phyloP scores from a whole-genome alignment of 75 land plant species.

The Sequoiadendron giganteum region DNA sequence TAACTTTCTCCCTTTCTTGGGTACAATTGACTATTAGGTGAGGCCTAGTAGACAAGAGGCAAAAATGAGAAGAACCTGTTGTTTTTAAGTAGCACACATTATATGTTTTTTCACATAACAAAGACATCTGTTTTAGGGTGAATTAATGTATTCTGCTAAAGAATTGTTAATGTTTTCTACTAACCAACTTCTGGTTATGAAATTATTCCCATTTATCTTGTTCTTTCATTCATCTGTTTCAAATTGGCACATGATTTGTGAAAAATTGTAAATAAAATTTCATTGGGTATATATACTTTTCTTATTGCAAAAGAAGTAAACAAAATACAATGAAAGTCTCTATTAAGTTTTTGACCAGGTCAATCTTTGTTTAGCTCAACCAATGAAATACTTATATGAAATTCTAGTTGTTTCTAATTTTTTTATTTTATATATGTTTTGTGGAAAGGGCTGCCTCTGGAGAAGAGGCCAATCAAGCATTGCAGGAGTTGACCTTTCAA shows the following conservation, averaged over 20 bases:
- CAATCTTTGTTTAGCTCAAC: neutral
- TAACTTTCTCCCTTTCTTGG: neutral
- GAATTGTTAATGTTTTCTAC: neutral
- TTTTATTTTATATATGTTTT: neutral
- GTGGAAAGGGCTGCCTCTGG: slow-evolving; percentile 52
- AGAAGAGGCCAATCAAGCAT: slow-evolving; percentile 37
- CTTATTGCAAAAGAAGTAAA: neutral
- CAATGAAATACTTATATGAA: neutral
- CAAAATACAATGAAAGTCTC: neutral
- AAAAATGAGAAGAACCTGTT: neutral
- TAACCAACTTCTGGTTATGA: neutral
- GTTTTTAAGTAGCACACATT: neutral
- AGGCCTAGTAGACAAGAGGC: neutral
- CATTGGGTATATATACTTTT: neutral
- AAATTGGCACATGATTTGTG: neutral
- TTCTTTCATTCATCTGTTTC: neutral
- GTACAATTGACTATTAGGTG: neutral
- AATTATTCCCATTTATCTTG: neutral
- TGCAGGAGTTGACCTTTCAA: slow-evolving; percentile 42
- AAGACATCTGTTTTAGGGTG: neutral
- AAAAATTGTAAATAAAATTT: neutral
- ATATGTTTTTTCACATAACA: neutral
- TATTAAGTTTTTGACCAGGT: neutral
- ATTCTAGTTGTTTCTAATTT: neutral
- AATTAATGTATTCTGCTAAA: neutral